Evolutionary conservation across 352 stramenopile genomes (phyloP).

Genomic region (Phytophthora idaei): DNA sequence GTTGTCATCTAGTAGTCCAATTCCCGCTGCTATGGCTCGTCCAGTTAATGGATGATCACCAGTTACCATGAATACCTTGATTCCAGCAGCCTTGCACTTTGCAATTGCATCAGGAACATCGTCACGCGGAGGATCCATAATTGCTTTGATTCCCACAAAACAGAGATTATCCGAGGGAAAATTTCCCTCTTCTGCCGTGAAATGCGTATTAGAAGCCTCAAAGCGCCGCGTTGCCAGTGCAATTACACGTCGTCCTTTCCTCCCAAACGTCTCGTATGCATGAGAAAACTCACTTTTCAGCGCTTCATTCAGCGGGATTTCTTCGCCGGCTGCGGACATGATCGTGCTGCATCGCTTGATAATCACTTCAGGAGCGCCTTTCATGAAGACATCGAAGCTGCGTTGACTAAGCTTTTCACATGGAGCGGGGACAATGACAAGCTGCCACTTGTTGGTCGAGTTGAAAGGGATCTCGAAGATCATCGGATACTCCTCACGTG

Average conservation of each 20-base stretch:
- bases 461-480: slow-evolving; percentile 71
- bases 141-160: slow-evolving; percentile 92
- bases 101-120: slow-evolving; percentile 76
- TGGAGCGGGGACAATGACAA: slow-evolving; percentile 49
- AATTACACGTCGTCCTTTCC: slow-evolving; percentile 53
- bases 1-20: slow-evolving; percentile 76
- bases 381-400: slow-evolving; percentile 82
- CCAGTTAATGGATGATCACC: slow-evolving; percentile 85
- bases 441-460: slow-evolving; percentile 73
- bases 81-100: slow-evolving; percentile 81
- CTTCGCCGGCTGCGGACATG: slow-evolving; percentile 55
- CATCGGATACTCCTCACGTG: slow-evolving; percentile 47
- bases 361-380: slow-evolving; percentile 94
- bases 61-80: slow-evolving; percentile 95
- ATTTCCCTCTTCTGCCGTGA: slow-evolving; percentile 44
- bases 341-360: slow-evolving; percentile 84
- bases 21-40: slow-evolving; percentile 82
- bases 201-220: slow-evolving; percentile 13
- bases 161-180: slow-evolving; percentile 45
- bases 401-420: slow-evolving; percentile 19
- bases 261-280: slow-evolving; percentile 52
- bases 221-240: slow-evolving; percentile 50
- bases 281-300: slow-evolving; percentile 55
- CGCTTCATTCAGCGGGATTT: slow-evolving; percentile 43
- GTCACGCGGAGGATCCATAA: slow-evolving; percentile 92